Evolutionary conservation across 2,329 filamentous ascomycete species (phyloP).

Genomic region (Fusarium protoensiforme): DNA sequence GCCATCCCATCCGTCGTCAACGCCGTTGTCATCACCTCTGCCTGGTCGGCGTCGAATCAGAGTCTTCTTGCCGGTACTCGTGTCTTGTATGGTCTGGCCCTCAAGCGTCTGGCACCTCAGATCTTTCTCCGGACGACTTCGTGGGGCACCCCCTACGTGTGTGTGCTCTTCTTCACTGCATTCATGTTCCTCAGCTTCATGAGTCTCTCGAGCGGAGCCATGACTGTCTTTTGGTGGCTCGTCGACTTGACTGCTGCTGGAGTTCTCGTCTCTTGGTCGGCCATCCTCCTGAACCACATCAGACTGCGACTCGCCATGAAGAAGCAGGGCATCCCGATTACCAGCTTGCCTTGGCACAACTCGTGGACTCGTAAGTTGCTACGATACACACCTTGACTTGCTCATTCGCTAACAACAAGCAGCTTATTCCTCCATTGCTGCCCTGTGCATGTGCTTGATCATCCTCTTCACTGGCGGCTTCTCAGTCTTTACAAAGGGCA

Average conservation of each 20-base stretch:
- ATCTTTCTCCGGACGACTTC: conserved; percentile 69
- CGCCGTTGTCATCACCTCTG: conserved; percentile 78
- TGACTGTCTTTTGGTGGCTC: conserved; percentile 75
- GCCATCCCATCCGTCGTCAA: conserved; percentile 80
- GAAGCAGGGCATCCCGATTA: conserved; percentile 62
- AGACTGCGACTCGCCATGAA: conserved; percentile 65
- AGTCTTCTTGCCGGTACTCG: conserved; percentile 70
- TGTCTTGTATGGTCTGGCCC: conserved; percentile 68
- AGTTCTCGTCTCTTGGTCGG: conserved; percentile 72
- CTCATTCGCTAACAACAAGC: background rate
- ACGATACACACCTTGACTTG: background rate
- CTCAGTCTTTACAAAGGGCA: conserved; percentile 67
- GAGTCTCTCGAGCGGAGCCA: conserved; percentile 64
- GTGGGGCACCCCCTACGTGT: conserved; percentile 71
- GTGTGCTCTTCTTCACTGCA: conserved; percentile 62
- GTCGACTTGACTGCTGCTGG: conserved; percentile 70
- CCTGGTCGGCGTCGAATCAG: conserved; percentile 76
- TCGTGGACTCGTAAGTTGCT: conserved; percentile 66
- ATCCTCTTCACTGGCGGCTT: conserved; percentile 80
- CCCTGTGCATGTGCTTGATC: conserved; percentile 69
- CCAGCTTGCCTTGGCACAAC: conserved; percentile 70
- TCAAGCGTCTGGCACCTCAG: conserved; percentile 68
- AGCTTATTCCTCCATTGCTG: conserved; percentile 71
- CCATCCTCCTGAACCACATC: conserved; percentile 69
- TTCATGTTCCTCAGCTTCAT: conserved; percentile 70